Evolutionary conservation across 1,139 yeast species (phyloP).

Genomic region (Lodderomyces parapsilosis): DNA sequence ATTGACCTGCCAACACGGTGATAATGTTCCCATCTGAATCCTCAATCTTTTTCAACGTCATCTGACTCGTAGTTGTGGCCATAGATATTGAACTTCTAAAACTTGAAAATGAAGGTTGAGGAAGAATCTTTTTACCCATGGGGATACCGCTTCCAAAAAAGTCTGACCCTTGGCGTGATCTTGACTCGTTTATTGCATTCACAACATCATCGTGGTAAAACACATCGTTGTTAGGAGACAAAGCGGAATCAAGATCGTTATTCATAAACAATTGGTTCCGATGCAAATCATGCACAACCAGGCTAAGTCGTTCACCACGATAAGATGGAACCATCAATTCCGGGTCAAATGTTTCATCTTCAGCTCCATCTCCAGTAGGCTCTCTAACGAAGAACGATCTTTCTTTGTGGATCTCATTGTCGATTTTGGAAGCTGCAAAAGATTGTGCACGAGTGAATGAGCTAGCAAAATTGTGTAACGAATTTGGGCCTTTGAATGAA

Average conservation of each 20-base stretch:
- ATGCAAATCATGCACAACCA: slow-evolving; percentile 42
- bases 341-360: slow-evolving; percentile 69
- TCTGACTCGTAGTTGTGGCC: slow-evolving; percentile 50
- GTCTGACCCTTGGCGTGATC: slow-evolving; percentile 32
- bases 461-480: slow-evolving; percentile 47
- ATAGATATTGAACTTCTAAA: slow-evolving; percentile 34
- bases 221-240: slow-evolving; percentile 31
- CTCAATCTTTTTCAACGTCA: slow-evolving; percentile 64
- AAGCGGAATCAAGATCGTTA: slow-evolving; percentile 14
- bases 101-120: slow-evolving; percentile 35
- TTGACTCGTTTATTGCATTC: slow-evolving; percentile 25
- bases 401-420: slow-evolving; percentile 42
- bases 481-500: slow-evolving; percentile 48
- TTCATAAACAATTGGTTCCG: slow-evolving; percentile 29
- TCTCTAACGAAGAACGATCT: slow-evolving; percentile 34
- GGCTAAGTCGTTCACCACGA: slow-evolving; percentile 63
- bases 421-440: slow-evolving; percentile 45
- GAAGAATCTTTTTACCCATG: slow-evolving; percentile 14
- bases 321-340: slow-evolving; percentile 66
- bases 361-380: slow-evolving; percentile 23
- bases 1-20: slow-evolving; percentile 76
- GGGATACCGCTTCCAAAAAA: slow-evolving; percentile 21
- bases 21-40: slow-evolving; percentile 72
- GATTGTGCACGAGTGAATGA: slow-evolving; percentile 50
- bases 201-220: slow-evolving; percentile 43